Evolutionary conservation across 345 rosid species (phyloP), one percentile per base, ranked within the genome.

Genomic region (Hibiscus tridactylites): DNA sequence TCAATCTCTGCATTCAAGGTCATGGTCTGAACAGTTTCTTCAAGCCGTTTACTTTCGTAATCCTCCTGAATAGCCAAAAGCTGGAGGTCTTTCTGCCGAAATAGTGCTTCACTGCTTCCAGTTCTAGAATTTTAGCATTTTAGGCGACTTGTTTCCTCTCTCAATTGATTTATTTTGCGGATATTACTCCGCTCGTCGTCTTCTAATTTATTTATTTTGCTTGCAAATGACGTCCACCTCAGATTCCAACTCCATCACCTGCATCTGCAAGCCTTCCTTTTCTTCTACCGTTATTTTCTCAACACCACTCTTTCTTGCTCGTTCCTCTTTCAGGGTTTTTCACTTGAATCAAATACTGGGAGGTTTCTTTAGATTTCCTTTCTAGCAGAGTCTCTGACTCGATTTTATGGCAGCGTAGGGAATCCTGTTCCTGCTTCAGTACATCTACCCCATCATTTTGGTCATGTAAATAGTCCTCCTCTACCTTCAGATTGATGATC

Each of bases 81-180:
- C 31, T 75, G 75, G 13, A 74, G 60, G 17, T 63, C 72, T 70
- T 63, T 69, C 11, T 71, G 70, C 8, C 42, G 13, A 11, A 75
- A 67, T 6, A 16, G 56, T 19, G 71, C 65, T 42, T 80, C 87
- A 16, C 54, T 19, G 71, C 66, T 44, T 81, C 87, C 78, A 73
- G 31, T 74, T 83, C 89, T 31, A 47, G 2, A 57, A 86, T 71
- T 85, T 74, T 80, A 56, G 73, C 63, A 2, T 60, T 29, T 61
- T 70, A 84, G 60, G 66, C 57, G 72, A 50, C 79, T 73, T 16
- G 84, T 88, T 74, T 85, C 92, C 44, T 81, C 89, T 74, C 74
- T 82, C 65, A 86, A 67, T 46, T 58, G 79, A 39, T 42, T 58
- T 42, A 68, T 76, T 70, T 88, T 81, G 1, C 28, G 42, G 19